A percentile compares a stretch with the other conserved stretches of the same genome.
Evolutionary conservation across 768 basidiomycete genomes (phyloP).

Genomic region (Mycena metata): DNA sequence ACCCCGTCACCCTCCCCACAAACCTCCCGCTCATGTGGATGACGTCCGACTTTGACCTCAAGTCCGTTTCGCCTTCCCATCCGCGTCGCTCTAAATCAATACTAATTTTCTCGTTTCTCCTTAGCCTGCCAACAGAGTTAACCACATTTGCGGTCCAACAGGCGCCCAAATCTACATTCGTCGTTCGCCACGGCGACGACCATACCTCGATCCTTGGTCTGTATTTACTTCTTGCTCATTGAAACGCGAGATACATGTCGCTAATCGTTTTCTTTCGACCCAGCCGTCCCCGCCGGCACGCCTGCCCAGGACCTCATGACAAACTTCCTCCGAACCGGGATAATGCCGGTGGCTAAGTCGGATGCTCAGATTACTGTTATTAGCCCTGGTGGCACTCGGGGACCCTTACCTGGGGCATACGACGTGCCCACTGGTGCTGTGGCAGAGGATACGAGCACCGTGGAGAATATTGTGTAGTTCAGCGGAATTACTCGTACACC

Average conservation of each 20-base stretch:
- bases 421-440: conserved; percentile 24
- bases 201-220: conserved; percentile 35
- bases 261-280: not conserved
- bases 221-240: not conserved
- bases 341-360: conserved; percentile 5
- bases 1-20: not conserved
- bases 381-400: conserved; percentile 22
- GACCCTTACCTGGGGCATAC: conserved; percentile 22
- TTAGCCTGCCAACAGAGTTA: conserved; percentile 31
- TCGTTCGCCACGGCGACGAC: conserved; percentile 37
- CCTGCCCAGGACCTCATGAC: not conserved
- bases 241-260: no score
- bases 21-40: conserved; percentile 23
- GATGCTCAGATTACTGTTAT: conserved; percentile 22
- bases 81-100: not conserved
- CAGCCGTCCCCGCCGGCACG: no score
- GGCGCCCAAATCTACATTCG: conserved; percentile 29
- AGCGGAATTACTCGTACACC: no score
- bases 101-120: not conserved
- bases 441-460: conserved; percentile 25
- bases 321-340: conserved; percentile 27
- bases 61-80: conserved; percentile 9
- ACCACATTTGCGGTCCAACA: conserved; percentile 31
- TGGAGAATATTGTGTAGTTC: conserved; percentile 10
- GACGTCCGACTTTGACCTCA: conserved; percentile 33